Base-by-base conservation (phyloP, 345 rosid genomes). In the Lepidium sativum region DNA sequence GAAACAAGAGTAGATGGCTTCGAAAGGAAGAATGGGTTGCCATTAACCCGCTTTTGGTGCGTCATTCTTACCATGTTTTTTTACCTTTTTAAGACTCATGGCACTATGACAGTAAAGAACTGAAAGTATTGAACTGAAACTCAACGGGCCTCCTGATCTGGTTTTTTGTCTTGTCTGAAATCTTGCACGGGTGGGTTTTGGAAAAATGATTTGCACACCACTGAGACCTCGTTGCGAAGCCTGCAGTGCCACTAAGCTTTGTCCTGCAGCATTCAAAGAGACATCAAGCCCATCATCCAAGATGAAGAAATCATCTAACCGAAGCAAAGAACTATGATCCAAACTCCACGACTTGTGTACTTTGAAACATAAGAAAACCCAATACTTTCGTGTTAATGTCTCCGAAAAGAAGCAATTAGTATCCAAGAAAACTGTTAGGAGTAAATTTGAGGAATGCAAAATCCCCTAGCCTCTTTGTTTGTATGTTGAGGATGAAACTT, bases 191-290 rank as follows among this genome's bases (percentile, higher is more conserved):
- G 99, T 94, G 35, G 97, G 97, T 54, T 90, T 94, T 34, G 97
- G 99, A 70, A 97, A 90, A 79, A 94, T 75, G 54, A 83, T 94
- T 38, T 90, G 97, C 63, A 86, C 97, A 60, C 99, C 99, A 1
- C 54, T 86, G 8, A 79, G 91, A 71, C 97, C 99, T 65, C 84
- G 73, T 13, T 88, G 99, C 21, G 85, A 77, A 63, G 53, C 73
- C 21, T 94, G 99, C 72, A 61, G 74, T 56, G 65, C 90, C 21
- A 79, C 63, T 3, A 76, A 79, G 78, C 56, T 79, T 10, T 94
- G 99, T 53, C 99, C 99, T 37, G 86, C 97, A 71, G 99, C 97
- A 20, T 94, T 87, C 65, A 84, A 82, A 85, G 96, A 92, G 78
- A 52, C 73, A 57, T 71, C 91, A 48, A 80, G 78, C 40, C 87